These are phyloP conservation scores for Abelmoschus esculentus DNA, from an alignment of 345 rosid genomes.

Conservation along the genomic window DNA sequence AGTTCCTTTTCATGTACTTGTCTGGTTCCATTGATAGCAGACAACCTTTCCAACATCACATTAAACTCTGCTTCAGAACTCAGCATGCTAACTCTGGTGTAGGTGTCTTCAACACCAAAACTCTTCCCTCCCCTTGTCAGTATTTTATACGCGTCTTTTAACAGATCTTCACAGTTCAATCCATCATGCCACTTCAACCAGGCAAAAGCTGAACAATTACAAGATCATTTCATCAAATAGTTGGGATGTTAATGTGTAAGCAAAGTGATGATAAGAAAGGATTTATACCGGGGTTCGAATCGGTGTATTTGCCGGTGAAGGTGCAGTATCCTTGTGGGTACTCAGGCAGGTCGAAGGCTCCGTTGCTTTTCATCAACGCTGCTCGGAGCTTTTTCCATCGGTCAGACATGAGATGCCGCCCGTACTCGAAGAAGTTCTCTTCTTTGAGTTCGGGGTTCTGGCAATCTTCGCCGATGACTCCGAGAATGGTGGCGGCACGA, in stretches of 20 bases:
- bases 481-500: conserved; percentile 65
- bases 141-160: conserved; percentile 38
- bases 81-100: conserved; percentile 64
- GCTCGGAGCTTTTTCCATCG: conserved; percentile 60
- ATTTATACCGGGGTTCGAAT: conserved; percentile 57
- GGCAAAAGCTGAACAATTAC: conserved; percentile 51
- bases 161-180: conserved; percentile 31
- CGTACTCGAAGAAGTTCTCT: conserved; percentile 48
- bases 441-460: conserved; percentile 8
- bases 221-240: background rate
- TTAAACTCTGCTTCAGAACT: conserved; percentile 47
- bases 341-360: conserved; percentile 38
- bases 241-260: background rate
- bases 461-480: conserved; percentile 34
- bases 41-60: conserved; percentile 53
- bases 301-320: conserved; percentile 33
- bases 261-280: background rate
- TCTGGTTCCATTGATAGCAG: conserved; percentile 27
- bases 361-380: conserved; percentile 27
- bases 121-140: conserved; percentile 44
- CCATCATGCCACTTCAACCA: conserved; percentile 65
- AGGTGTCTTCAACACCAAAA: conserved; percentile 46
- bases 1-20: background rate
- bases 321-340: conserved; percentile 51
- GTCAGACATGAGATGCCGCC: conserved; percentile 39